Evolutionary conservation across 2,329 filamentous ascomycete species (phyloP), one percentile per base, ranked within the genome.

Genomic region (Trichoderma asperellum): DNA sequence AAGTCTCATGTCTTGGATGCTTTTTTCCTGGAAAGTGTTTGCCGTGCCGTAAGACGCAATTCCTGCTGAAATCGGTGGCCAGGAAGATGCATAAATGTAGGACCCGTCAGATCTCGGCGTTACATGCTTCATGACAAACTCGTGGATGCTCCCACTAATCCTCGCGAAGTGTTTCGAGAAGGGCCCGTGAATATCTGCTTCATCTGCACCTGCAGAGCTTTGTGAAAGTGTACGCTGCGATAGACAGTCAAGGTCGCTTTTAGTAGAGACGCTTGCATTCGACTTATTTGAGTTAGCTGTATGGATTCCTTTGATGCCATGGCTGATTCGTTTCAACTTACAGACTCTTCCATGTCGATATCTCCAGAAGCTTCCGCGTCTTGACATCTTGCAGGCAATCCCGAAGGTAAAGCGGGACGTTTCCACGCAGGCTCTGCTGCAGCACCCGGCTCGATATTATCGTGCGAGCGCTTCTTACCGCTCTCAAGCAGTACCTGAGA

Each of bases 391-490:
- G 18, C 2, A n/a, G 55, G 58, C 7, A 59, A 34, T 16, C 40
- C 24, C 16, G 18, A 2, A 11, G 43, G 58, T 7, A 59, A 24
- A 11, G 40, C 24, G 34, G 16, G 32, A 40, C 68, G 68, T 34
- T 69, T 69, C 11, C 32, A 57, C 5, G 32, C 68, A n/a, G 68
- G 68, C 34, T 65, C 60, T 32, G 11, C 34, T 5, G 21, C 24
- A 32, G 14, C 37, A 10, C 18, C 27, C 29, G 68, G 16, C n/a
- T 59, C 68, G 24, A 35, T 6, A 24, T 56, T n/a, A 24, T 62
- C 66, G 2, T 32, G 18, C 10, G 5, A n/a, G 14, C 66, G 66
- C 10, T 68, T 68, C 21, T 27, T 12, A 11, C 56, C 29, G 14
- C 40, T 7, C 37, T 49, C 24, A 24, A n/a, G 35, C 57, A 60